A percentile compares a stretch with the other conserved stretches of the same genome.
phyloP scores from a whole-genome alignment of 352 stramenopile species.

The Globisporangium cederbergense region DNA sequence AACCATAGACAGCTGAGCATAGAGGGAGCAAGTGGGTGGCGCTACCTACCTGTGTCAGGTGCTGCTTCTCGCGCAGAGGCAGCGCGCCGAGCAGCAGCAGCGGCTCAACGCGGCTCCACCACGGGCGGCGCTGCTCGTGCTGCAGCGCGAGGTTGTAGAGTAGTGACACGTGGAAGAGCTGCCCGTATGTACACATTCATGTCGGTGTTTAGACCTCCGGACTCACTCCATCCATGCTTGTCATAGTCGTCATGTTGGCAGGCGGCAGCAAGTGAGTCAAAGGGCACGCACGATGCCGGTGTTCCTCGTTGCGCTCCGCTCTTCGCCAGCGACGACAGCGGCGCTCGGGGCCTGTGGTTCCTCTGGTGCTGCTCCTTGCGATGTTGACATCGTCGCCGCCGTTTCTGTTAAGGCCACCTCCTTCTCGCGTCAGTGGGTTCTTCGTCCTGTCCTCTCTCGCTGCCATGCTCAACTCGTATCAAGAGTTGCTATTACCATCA shows the following conservation, averaged over 20 bases:
- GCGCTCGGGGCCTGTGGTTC: constrained; percentile 29
- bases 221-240: background rate
- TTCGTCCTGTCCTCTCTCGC: background rate
- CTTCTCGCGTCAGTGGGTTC: background rate
- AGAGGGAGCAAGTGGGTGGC: background rate
- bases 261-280: background rate
- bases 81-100: constrained; percentile 68
- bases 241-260: background rate
- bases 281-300: background rate
- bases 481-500: too few relatives aligned
- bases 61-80: constrained; percentile 50
- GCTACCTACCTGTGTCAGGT: constrained; percentile 29
- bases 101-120: constrained; percentile 70
- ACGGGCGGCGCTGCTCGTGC: constrained; percentile 46
- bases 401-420: background rate
- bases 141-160: constrained; percentile 67
- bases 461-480: background rate
- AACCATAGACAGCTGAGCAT: background rate
- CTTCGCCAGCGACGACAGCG: background rate
- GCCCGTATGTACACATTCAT: background rate
- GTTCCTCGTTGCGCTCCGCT: background rate
- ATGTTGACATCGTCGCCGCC: background rate
- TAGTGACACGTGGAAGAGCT: constrained; percentile 54
- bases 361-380: constrained; percentile 5
- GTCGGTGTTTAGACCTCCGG: too few relatives aligned